Base-by-base conservation (phyloP, 768 basidiomycete species). In the Podaxis rugospora region DNA sequence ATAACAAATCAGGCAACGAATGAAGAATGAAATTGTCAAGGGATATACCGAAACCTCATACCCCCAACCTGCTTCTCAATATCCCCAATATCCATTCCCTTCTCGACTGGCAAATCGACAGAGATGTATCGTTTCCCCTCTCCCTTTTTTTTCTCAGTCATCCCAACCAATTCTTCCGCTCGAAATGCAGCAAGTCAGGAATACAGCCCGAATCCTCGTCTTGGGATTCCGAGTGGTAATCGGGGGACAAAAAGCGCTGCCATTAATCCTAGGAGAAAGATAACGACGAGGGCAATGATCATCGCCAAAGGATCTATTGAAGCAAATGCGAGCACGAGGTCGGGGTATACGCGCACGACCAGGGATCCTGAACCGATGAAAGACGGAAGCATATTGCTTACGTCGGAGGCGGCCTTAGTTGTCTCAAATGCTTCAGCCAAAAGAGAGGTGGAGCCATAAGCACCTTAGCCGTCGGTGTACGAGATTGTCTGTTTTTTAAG, bases 301-400 rank as follows among this genome's bases (percentile, higher is more conserved):
- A 74, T 65, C 13, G 64, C 63, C 11, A 68, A 1, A 7, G 63
- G 65, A 36, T 66, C 59, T n/a, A 77, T 67, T 18, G 37, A 62
- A 2, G 73, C 69, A 27, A 37, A 66, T 5, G 75, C 65, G 13
- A 74, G 52, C 1, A 71, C 62, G 11, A 50, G 47, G 62, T 80
- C 76, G 2, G 64, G 55, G 52, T 74, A 80, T 10, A 64, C 64
- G n/a, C 74, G 71, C 6, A 76, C 76, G 11, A 78, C 66, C 13
- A 68, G 64, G 16, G 69, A 65, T 2, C 71, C 75, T 5, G 74
- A 71, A 5, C 79, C 79, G 4, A 66, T 69, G 18, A 81, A 72
- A 64, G 78, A 79, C 1, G 78, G 76, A 0, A 80, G 71, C 18
- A 78, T 66, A 57, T 76, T 76, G 47, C 68, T 69, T 0, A 78